Evolutionary conservation across 2,329 filamentous ascomycete species (phyloP).

Genomic region (Pseudopyrenochaeta lycopersici): DNA sequence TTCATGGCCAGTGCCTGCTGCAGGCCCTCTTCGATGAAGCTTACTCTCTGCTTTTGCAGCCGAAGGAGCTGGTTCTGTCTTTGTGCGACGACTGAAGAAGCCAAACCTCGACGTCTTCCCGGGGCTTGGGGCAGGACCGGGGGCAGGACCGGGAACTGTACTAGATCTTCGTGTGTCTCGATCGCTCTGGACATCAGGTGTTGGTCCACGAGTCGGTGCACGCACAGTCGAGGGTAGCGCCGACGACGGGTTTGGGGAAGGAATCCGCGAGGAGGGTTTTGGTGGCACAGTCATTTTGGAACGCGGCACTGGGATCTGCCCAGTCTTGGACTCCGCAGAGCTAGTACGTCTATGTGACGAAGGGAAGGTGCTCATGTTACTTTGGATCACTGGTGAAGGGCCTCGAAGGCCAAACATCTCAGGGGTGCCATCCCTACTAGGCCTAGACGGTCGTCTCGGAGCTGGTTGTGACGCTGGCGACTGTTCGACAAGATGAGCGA

Average conservation of each 20-base stretch:
- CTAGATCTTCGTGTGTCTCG: slow-evolving; percentile 40
- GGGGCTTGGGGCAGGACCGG: slow-evolving; percentile 57
- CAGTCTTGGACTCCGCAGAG: slow-evolving; percentile 55
- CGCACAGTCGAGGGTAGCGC: slow-evolving; percentile 32
- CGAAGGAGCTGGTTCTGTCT: slow-evolving; percentile 64
- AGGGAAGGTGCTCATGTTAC: slow-evolving; percentile 61
- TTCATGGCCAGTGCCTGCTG: slow-evolving; percentile 93
- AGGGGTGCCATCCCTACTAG: slow-evolving; percentile 57
- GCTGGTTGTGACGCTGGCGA: slow-evolving; percentile 57
- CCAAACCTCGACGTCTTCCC: slow-evolving; percentile 74
- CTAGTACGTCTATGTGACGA: slow-evolving; percentile 61
- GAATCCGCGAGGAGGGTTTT: slow-evolving; percentile 48
- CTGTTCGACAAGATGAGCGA: slow-evolving; percentile 69
- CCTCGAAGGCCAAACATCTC: slow-evolving; percentile 55
- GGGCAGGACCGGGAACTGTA: slow-evolving; percentile 57
- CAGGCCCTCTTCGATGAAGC: slow-evolving; percentile 74
- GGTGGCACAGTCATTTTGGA: slow-evolving; percentile 35
- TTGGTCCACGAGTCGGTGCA: slow-evolving; percentile 39
- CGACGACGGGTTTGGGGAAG: slow-evolving; percentile 50
- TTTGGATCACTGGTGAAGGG: slow-evolving; percentile 64
- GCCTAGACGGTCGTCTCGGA: slow-evolving; percentile 56
- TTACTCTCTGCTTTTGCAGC: slow-evolving; percentile 67
- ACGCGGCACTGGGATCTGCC: slow-evolving; percentile 22
- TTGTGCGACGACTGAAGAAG: slow-evolving; percentile 78
- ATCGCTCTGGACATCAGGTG: slow-evolving; percentile 53